Percentiles rank a stretch among this genome's conserved stretches.
Conservation (phyloP, 139 green algal genomes). For the Chlorella sorokiniana region DNA sequence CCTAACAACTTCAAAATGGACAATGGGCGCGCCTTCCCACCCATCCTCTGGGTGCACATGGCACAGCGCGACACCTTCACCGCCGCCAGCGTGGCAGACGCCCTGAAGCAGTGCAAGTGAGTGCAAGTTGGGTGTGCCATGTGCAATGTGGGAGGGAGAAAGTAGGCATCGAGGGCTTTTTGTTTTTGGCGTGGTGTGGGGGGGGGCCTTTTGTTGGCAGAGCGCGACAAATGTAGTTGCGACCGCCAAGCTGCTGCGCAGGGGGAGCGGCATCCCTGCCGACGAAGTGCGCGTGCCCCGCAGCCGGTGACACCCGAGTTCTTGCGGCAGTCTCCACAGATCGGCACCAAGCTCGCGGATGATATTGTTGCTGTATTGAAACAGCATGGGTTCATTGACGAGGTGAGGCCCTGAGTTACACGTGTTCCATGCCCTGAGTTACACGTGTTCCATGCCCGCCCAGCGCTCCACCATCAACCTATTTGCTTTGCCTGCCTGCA, state of each 20-base stretch:
- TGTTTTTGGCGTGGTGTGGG: neutral
- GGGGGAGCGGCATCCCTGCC: neutral
- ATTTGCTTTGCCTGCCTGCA: neutral
- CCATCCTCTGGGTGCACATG: neutral
- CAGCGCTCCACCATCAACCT: neutral
- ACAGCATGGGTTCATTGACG: neutral
- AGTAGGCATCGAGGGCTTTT: neutral
- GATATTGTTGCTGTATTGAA: neutral
- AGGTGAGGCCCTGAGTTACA: neutral
- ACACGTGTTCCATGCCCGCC: neutral
- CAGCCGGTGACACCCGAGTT: neutral
- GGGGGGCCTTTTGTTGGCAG: neutral
- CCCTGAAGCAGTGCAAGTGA: neutral
- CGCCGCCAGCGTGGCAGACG: neutral
- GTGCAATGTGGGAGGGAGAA: neutral
- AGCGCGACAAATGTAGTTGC: neutral
- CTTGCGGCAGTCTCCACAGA: neutral
- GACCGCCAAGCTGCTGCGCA: too few relatives aligned
- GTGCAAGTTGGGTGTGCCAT: neutral
- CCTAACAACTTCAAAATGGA: neutral
- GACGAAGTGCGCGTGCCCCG: neutral
- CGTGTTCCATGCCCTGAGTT: neutral
- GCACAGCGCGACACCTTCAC: neutral
- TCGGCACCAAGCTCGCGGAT: neutral
- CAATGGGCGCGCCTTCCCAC: neutral